phyloP scores from a whole-genome alignment of 2,329 filamentous ascomycete species.

The Aspergillus fructus region DNA sequence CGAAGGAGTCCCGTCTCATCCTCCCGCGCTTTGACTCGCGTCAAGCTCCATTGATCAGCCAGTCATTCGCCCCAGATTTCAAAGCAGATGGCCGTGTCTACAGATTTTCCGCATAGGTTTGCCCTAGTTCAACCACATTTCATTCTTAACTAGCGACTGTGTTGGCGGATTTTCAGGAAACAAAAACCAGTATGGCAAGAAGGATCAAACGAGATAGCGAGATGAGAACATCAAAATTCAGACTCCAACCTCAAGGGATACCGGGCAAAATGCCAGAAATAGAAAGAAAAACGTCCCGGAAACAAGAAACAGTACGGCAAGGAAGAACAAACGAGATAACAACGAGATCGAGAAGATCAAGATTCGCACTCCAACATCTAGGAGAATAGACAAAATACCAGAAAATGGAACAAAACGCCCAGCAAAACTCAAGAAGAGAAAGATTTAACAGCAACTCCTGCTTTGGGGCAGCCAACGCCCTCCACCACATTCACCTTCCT shows the following conservation, averaged over 20 bases:
- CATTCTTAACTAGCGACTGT: background rate
- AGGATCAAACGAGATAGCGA: background rate
- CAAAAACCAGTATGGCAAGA: background rate
- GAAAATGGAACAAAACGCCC: background rate
- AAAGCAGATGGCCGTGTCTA: background rate
- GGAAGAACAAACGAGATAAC: background rate
- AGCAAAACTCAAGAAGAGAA: background rate
- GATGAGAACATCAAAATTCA: background rate
- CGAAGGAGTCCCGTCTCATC: background rate
- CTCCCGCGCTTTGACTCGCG: background rate
- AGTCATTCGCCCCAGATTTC: constrained; percentile 1
- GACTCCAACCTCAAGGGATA: background rate
- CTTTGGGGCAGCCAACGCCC: background rate
- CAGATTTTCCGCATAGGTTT: background rate
- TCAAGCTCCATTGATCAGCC: background rate
- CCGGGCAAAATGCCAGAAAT: background rate
- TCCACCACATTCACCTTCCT: constrained; percentile 3
- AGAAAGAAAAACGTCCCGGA: background rate
- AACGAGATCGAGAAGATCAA: background rate
- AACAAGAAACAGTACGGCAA: no score
- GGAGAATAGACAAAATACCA: background rate
- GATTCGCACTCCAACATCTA: background rate
- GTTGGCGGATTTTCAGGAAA: background rate
- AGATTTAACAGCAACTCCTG: background rate
- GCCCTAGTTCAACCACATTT: background rate